Base-by-base conservation (phyloP, 306 rosid genomes). In the Malus orientalis region DNA sequence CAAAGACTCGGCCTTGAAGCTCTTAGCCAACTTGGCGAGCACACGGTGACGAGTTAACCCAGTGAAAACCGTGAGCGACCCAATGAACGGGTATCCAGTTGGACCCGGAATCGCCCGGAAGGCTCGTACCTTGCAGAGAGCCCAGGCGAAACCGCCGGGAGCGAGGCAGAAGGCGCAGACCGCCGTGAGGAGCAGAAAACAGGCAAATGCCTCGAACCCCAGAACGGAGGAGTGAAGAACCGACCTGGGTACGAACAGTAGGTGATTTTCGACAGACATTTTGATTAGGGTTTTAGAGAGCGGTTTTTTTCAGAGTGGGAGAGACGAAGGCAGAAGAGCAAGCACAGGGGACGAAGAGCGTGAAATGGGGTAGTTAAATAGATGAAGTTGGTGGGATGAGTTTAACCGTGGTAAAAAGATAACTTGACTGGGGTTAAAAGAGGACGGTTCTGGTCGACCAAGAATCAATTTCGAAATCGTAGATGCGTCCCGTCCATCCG, bases 91-190 rank as follows among this genome's bases (percentile, higher is more conserved):
- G 47, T 64, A 45, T 5, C 88, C 84, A 7, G 29, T 14, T 2
- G 86, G 86, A 14, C 86, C 86, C 0, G 81, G 84, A 36, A 82
- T 69, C 3, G 81, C 47, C 25, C 30, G 8, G 22, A 9, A 15
- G 4, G 76, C 67, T 59, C 59, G 63, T 16, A n/a, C 76, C 77
- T 84, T 71, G 58, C 75, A 68, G 11, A 81, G n/a, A n/a, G 83
- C 78, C 88, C 85, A 81, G 20, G 85, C 87, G 1, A 77, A 69
- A 3, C 86, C 80, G 7, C 83, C 86, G 0, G 86, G 86, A 7
- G 30, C 20, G 23, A 81, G 70, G 72, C 74, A 78, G 75, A 81
- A 67, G n/a, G 42, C 30, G 13, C 74, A 74, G 4, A 75, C n/a
- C 1, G 68, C 45, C 23, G 30, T 53, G 66, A 75, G 29, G 23